phyloP scores from a whole-genome alignment of 768 basidiomycete genomes.

The Heimioporus sp. region DNA sequence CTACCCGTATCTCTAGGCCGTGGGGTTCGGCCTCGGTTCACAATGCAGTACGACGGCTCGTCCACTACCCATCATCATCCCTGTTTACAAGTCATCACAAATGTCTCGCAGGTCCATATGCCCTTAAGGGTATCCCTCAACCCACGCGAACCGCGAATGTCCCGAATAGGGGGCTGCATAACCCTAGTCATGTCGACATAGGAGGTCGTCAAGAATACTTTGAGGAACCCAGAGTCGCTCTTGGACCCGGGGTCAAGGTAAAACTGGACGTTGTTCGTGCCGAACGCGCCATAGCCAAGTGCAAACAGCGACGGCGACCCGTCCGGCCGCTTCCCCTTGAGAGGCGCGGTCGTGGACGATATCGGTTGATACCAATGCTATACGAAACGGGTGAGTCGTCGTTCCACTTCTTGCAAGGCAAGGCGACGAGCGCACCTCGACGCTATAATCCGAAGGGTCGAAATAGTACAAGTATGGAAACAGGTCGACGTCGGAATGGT shows the following conservation, averaged over 20 bases:
- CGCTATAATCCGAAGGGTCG: conserved; percentile 19
- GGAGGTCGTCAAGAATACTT: conserved; percentile 17
- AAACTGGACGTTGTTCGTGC: conserved; percentile 18
- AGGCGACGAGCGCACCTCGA: conserved; percentile 9
- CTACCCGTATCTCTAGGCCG: too few relatives aligned
- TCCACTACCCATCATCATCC: neutral
- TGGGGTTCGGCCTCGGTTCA: too few relatives aligned
- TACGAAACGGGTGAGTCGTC: neutral
- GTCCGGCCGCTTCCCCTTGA: neutral
- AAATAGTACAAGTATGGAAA: conserved; percentile 26
- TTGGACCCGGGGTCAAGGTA: neutral
- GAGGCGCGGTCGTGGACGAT: conserved; percentile 6
- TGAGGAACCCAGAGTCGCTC: conserved; percentile 21
- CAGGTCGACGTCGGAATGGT: conserved; percentile 12
- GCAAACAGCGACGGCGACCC: conserved; percentile 14
- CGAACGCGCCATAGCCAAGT: conserved; percentile 19
- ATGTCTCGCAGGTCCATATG: conserved; percentile 16
- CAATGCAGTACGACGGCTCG: neutral
- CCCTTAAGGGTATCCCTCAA: neutral
- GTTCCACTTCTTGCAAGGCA: neutral
- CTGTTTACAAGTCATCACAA: conserved; percentile 16
- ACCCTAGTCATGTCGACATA: conserved; percentile 19
- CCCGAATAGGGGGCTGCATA: conserved; percentile 5
- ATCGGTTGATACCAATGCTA: conserved; percentile 19
- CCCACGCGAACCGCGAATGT: neutral